Evolutionary conservation across 352 stramenopile species (phyloP), one percentile per base, ranked within the genome.

Genomic region (Pythium myriotylum): DNA sequence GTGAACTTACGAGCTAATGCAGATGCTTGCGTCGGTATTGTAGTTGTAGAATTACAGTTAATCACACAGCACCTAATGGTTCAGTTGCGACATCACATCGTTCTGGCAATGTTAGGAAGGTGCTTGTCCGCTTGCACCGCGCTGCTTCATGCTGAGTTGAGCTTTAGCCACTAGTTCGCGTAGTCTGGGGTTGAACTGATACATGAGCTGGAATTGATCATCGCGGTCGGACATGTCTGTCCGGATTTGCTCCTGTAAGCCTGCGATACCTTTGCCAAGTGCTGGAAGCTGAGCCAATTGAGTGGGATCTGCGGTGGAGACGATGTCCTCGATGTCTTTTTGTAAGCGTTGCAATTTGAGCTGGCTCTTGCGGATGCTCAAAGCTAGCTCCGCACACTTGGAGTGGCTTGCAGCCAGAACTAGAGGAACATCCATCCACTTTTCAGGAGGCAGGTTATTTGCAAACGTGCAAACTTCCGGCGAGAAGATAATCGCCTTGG

Each of bases 151-250:
- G 29, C 10, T 35, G 5, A 35, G 5, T 10, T 35, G 29, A 35
- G 46, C 17, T 39, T 4, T 53, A 20, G 27, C 72, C 54, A 6
- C 26, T 39, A 17, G 29, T 35, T 72, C 59, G 54, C 76, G 72
- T 20, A 88, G 51, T 12, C 63, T 53, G 19, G 64, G 48, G 59
- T 73, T 86, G 67, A 80, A 89, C 70, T 85, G 76, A 54, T 84
- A 79, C 77, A 89, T 87, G 64, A 84, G 74, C 26, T 74, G 69
- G 42, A 89, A 85, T 65, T 89, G 76, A 47, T 66, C 73, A 63
- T 84, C 74, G 10, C 80, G 76, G 29, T 87, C 73, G 2, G 46
- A 46, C 24, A 72, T 76, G 16, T 57, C 58, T 16, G 45, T 20
- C n/a, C 40, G 46, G 35, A 82, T 72, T 42, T 76, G 66, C 40